Evolutionary conservation across 2,329 filamentous ascomycete species (phyloP), one percentile per base, ranked within the genome.

Genomic region (Lachnum nothofagi): DNA sequence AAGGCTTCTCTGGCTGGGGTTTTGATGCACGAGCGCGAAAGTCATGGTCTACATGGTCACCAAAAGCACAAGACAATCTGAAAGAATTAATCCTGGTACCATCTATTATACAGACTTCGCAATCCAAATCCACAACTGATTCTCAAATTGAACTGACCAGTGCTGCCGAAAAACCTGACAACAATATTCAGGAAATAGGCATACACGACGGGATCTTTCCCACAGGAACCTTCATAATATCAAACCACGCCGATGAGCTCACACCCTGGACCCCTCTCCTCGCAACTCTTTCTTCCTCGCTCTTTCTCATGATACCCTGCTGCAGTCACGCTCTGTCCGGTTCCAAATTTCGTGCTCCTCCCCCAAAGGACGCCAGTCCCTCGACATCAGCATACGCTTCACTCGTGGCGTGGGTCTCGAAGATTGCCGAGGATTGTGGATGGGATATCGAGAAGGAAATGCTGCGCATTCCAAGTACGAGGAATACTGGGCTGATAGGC

Each of bases 251-350:
- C 9, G 93, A 98, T 65, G 91, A 98, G 69, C 77, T 98, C 12
- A 98, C 93, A 0, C 82, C 88, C 0, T 98, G 93, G 93, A 97
- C 93, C 0, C 93, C 93, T 0, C 77, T 97, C 16, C 79, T 98
- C 34, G 91, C 88, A 1, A 79, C 81, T 5, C 71, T 89, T 1
- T 90, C 85, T 0, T 70, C 79, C 2, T 86, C 85, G 9, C 86
- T 90, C 0, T 98, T 96, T 67, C 81, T 98, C 53, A 86, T 88
- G 59, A 95, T 98, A 38, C 93, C 93, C 1, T 98, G 93, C 71
- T 98, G 93, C 71, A 95, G 88, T 56, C 90, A 97, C 70, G 79
- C 86, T 50, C 80, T 98, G 2, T 81, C 83, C 0, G 93, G 93
- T 1, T 78, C 80, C 20, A 75, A 70, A 51, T 93, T 85, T 65